Base-by-base conservation (phyloP, 345 rosid genomes). In the Excoecaria cochinchinensis region DNA sequence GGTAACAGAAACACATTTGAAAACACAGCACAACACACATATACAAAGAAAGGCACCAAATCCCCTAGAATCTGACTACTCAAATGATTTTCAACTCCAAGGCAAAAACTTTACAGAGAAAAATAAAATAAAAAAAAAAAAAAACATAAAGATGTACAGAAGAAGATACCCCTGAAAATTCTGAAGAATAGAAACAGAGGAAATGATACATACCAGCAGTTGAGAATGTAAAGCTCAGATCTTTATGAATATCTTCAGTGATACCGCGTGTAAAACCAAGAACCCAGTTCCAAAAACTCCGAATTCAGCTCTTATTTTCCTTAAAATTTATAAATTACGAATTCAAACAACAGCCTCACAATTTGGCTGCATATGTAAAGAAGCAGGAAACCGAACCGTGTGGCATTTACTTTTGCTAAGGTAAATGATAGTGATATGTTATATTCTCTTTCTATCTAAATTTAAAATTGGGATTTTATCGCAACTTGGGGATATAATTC, bases 121-220 rank as follows among this genome's bases (percentile, higher is more conserved):
- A 5, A 47, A 11, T 13, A 8, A 24, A 13, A 13, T 13, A 51
- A 76, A 61, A 12, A 21, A 76, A 61, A 12, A 21, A 70, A 24
- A 50, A 58, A 36, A 4, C 22, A 60, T 7, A 24, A 47, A 17
- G 7, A 44, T 10, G 11, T 10, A 31, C 25, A 56, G 4, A n/a
- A 56, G 13, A 40, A 38, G 19, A 59, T 16, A 8, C 22, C 40
- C 11, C 4, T 14, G 40, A 0, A 65, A 24, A 62, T 8, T 36
- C 52, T 21, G 7, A 38, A 65, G 50, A 39, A 52, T 48, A 60
- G 48, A 53, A 53, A 46, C 40, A 36, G 31, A 40, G 11, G 11
- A 80, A 76, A 72, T 3, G 14, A n/a, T 24, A 69, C 71, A 44
- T 53, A 80, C 74, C 80, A 47, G 39, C 21, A 52, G n/a, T 6